Evolutionary conservation across 148 eudicot species (phyloP), one percentile per base, ranked within the genome.

Genomic region (Limonium bicolor): DNA sequence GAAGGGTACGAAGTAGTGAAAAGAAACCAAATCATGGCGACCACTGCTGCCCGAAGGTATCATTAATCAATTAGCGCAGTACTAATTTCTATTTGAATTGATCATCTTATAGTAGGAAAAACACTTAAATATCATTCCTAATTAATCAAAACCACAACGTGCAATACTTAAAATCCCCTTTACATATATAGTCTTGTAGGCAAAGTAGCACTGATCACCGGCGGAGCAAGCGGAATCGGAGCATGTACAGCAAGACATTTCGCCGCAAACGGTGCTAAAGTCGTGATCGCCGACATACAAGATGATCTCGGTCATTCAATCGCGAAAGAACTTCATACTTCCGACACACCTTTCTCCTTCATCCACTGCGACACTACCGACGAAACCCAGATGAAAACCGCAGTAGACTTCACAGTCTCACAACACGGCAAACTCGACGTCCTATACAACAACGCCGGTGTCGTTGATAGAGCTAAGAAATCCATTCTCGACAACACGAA

Each of bases 181-280:
- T n/a, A n/a, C n/a, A n/a, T n/a, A n/a, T n/a, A n/a, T n/a, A 83
- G 94, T 71, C 59, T 83, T 51, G 83, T 75, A 52, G 94, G 94
- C 9, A 83, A 83, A 59, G 62, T 83, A 14, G 94, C 77, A 6
- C 69, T 83, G 4, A 50, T 83, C 2, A 83, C 94, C 1, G 94
- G 94, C 17, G 94, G 87, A 2, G 94, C 94, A 7, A 49, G 71
- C 46, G 94, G 94, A 3, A 83, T 83, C 20, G 87, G 94, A 4
- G 87, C 72, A 46, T 74, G 73, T 15, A 70, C 74, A 2, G 78
- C 55, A 3, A 65, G 59, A 39, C 63, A 78, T 15, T 83, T 82
- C 36, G 73, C 60, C 2, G 50, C 21, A 10, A 77, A 82, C 14
- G 94, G 94, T 13, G 83, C 87, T 5, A 64, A 59, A 19, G 83